A percentile compares a stretch with the other conserved stretches of the same genome.
Evolutionary conservation across 257 asterid species (phyloP).

Genomic region (Jasminum sambac): DNA sequence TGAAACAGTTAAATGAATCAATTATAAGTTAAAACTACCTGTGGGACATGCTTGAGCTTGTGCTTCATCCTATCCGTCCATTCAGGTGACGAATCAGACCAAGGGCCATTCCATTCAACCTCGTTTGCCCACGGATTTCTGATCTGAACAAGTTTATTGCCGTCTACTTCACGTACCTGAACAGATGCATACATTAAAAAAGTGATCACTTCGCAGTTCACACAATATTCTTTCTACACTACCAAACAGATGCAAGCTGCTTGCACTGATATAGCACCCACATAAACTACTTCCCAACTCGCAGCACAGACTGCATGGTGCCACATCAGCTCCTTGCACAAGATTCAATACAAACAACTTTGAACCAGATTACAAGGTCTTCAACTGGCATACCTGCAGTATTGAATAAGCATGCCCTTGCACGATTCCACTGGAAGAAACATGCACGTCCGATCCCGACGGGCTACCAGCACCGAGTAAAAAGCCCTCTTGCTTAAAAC

Average conservation of each 20-base stretch:
- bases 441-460: constrained; percentile 96
- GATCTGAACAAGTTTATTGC: constrained; percentile 94
- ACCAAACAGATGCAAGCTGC: no score
- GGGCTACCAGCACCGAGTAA: constrained; percentile 99
- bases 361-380: background rate
- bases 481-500: constrained; percentile 94
- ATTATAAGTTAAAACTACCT: constrained; percentile 42
- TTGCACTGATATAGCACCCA: no score
- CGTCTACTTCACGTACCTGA: constrained; percentile 86
- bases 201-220: background rate
- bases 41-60: constrained; percentile 91
- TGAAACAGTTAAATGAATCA: background rate
- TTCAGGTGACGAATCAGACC: constrained; percentile 97
- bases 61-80: constrained; percentile 99
- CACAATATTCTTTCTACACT: constrained; percentile 8
- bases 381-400: constrained; percentile 64
- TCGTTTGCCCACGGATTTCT: constrained; percentile 99
- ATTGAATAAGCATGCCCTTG: constrained; percentile 99
- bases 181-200: constrained; percentile 7
- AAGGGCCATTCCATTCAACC: constrained; percentile 99
- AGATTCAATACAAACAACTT: no score
- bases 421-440: constrained; percentile 96
- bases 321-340: no score
- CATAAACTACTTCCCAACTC: no score
- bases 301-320: no score